These are phyloP conservation scores for Trichoderma aggressivum DNA, from an alignment of 2,329 filamentous ascomycete species.

Conservation along the genomic window DNA sequence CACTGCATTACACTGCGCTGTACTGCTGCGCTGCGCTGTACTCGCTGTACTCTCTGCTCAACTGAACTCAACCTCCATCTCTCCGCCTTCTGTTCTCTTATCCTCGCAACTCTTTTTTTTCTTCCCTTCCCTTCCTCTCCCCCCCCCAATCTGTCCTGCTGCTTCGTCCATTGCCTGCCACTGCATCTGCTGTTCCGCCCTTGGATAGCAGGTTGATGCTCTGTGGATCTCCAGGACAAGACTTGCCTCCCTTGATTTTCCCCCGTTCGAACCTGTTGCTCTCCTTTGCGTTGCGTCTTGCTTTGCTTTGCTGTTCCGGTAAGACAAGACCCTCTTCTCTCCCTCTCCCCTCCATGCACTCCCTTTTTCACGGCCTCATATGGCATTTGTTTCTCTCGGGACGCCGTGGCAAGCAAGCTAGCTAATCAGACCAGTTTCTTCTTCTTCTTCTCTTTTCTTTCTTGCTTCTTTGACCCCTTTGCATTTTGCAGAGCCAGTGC, in stretches of 20 bases:
- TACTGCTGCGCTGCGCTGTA: neutral
- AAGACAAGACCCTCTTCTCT: conserved; percentile 12
- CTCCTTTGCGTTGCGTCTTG: conserved; percentile 9
- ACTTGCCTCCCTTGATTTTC: neutral
- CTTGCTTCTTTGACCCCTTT: conserved; percentile 1
- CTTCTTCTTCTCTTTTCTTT: neutral
- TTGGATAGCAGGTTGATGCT: conserved; percentile 8
- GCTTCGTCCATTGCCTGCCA: neutral
- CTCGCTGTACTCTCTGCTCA: neutral
- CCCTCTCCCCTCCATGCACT: conserved; percentile 12
- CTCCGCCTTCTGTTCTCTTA: neutral
- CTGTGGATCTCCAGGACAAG: conserved; percentile 13
- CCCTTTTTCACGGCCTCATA: conserved; percentile 16
- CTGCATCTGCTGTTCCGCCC: neutral
- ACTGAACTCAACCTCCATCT: neutral
- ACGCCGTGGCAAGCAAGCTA: conserved; percentile 3
- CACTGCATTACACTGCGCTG: neutral
- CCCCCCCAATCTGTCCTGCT: neutral
- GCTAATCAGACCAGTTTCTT: conserved; percentile 14
- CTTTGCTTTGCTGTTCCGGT: conserved; percentile 14
- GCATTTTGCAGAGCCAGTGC: neutral
- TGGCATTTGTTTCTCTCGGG: neutral
- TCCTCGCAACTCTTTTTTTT: neutral
- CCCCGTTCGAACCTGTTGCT: neutral
- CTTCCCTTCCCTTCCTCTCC: neutral